Percentiles rank a stretch among this genome's conserved stretches.
Evolutionary conservation across 176 grass and related monocot species (phyloP).

Genomic region (Oryza coarctata): DNA sequence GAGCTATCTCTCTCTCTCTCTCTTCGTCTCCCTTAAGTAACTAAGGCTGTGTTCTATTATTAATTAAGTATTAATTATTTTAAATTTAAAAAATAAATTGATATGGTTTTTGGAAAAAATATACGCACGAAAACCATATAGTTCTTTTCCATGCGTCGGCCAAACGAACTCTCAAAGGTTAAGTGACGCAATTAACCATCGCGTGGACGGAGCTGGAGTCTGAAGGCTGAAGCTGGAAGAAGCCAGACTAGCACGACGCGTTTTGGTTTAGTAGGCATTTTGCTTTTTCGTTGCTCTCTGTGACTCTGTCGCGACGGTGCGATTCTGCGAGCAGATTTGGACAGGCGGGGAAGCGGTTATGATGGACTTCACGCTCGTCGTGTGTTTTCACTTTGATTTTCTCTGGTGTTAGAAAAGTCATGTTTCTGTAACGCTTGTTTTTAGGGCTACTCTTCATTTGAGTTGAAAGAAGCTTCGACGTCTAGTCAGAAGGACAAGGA

Average conservation of each 20-base stretch:
- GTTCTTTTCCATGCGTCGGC: too few relatives aligned
- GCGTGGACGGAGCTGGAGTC: not conserved
- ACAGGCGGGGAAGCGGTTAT: not conserved
- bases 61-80: too few relatives aligned
- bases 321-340: not conserved
- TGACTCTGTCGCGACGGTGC: slow-evolving; percentile 3
- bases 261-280: not conserved
- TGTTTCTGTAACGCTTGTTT: not conserved
- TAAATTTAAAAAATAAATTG: too few relatives aligned
- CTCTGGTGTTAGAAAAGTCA: not conserved
- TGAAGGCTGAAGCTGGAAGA: not conserved
- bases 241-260: not conserved
- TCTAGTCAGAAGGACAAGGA: too few relatives aligned
- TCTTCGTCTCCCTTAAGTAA: not conserved
- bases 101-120: too few relatives aligned
- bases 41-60: too few relatives aligned
- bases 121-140: too few relatives aligned
- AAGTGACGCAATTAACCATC: slow-evolving; percentile 37
- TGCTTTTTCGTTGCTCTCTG: too few relatives aligned
- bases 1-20: not conserved
- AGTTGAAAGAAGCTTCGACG: too few relatives aligned
- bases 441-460: too few relatives aligned
- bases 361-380: not conserved
- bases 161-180: too few relatives aligned
- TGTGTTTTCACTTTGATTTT: not conserved